Conservation (phyloP, 2,329 filamentous ascomycete genomes). For the Bimuria novae-zelandiae region DNA sequence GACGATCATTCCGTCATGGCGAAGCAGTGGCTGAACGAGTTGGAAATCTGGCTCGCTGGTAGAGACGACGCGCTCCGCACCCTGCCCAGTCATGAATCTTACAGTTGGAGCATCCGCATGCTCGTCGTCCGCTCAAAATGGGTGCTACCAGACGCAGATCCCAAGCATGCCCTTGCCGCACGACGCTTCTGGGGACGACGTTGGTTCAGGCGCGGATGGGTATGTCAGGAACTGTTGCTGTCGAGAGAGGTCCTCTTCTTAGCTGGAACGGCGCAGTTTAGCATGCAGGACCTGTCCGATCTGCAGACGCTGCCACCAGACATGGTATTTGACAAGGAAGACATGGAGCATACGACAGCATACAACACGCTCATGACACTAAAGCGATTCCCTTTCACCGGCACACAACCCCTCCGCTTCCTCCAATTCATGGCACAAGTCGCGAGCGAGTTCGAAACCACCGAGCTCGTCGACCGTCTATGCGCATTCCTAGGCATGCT, state of each 20-base stretch:
- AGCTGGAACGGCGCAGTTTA: constrained; percentile 13
- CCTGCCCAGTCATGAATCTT: background rate
- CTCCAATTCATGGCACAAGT: constrained; percentile 15
- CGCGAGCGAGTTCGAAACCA: constrained; percentile 13
- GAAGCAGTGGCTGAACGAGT: constrained; percentile 5
- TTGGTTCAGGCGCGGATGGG: constrained; percentile 14
- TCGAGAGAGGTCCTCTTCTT: constrained; percentile 9
- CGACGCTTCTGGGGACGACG: constrained; percentile 9
- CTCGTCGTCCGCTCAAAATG: constrained; percentile 8
- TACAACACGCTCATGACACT: constrained; percentile 20
- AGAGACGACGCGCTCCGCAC: constrained; percentile 3
- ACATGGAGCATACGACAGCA: background rate
- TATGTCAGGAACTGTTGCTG: constrained; percentile 21
- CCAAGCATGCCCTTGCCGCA: constrained; percentile 9
- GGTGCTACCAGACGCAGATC: background rate
- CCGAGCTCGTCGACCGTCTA: constrained; percentile 13
- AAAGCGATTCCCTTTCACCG: constrained; percentile 15
- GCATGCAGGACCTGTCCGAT: constrained; percentile 15
- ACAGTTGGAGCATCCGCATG: constrained; percentile 5
- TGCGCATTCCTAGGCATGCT: constrained; percentile 21
- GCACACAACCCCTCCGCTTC: constrained; percentile 17
- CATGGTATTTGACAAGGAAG: background rate
- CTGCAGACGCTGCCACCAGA: constrained; percentile 11
- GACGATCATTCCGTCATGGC: constrained; percentile 6
- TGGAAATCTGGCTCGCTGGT: constrained; percentile 9